phyloP scores from a whole-genome alignment of 352 stramenopile species.

The Phytophthora crassamura region DNA sequence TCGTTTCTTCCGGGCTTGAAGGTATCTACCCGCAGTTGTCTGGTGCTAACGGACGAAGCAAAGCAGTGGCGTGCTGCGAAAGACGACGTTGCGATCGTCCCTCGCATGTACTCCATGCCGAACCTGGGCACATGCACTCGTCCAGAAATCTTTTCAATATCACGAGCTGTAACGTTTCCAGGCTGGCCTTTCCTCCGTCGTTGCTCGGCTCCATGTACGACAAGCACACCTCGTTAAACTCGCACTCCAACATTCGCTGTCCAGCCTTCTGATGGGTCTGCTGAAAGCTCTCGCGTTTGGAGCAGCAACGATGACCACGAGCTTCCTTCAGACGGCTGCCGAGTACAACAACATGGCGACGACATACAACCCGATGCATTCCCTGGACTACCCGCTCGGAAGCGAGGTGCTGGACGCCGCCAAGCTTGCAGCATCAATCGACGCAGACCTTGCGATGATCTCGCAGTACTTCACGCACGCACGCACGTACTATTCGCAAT shows the following conservation, averaged over 20 bases:
- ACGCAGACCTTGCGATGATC: conserved; percentile 56
- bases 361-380: conserved; percentile 67
- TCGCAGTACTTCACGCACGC: conserved; percentile 52
- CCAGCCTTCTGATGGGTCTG: background rate
- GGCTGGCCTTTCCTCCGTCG: too few relatives aligned
- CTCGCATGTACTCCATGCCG: too few relatives aligned
- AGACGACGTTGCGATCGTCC: too few relatives aligned
- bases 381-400: conserved; percentile 50
- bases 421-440: conserved; percentile 37
- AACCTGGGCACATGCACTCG: too few relatives aligned
- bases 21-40: too few relatives aligned
- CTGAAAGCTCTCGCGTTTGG: conserved; percentile 2
- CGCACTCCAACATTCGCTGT: conserved; percentile 1
- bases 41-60: too few relatives aligned
- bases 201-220: too few relatives aligned
- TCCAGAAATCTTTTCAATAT: too few relatives aligned
- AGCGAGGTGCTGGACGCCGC: conserved; percentile 25
- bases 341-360: conserved; percentile 42
- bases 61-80: too few relatives aligned
- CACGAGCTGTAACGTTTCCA: too few relatives aligned
- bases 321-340: background rate
- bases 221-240: background rate
- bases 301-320: background rate
- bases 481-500: conserved; percentile 67
- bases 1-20: too few relatives aligned